Evolutionary conservation across 1,139 yeast species (phyloP), one percentile per base, ranked within the genome.

Genomic region (Zygoascus hellenicus): DNA sequence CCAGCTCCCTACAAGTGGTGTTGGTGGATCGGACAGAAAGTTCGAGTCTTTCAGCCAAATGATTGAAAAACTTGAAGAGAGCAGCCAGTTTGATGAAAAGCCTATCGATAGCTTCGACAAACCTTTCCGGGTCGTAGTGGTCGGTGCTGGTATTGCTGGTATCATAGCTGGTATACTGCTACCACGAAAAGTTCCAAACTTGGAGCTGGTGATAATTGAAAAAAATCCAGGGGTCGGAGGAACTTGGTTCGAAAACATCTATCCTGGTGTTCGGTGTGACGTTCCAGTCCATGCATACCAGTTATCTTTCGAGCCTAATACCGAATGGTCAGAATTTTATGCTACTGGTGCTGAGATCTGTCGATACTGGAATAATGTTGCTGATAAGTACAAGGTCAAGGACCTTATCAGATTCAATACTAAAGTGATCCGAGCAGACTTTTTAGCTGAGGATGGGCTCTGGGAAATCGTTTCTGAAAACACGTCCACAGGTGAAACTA

Each of bases 101-200:
- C 26, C 26, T 22, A 22, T 22, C 26, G 26, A 22, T 22, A 22
- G 26, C 7, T 22, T 22, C 26, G 26, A 22, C 26, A 22, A 7
- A 22, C 26, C 26, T 22, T 7, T 22, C 6, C 26, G 37, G 26
- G 62, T 74, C 4, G 63, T 70, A 4, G 67, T 74, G 22, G 59
- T 75, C 35, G 80, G 80, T 0, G 77, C 70, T 9, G 80, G 80
- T 0, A 70, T 75, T 48, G 71, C 67, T 3, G 79, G 79, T 4
- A 62, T 75, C 38, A 50, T 50, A 9, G 47, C 55, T 9, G 57
- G 50, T 5, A 48, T 52, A 28, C 40, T 52, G 10, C 36, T 52
- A 17, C 53, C 54, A 5, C 29, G 34, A 26, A 52, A 52, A 33
- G 51, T 51, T 3, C 51, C 51, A 11, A 46, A 52, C 28, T 19